Base-by-base conservation (phyloP, 495 filamentous ascomycete genomes). In the Xylaria castorea region DNA sequence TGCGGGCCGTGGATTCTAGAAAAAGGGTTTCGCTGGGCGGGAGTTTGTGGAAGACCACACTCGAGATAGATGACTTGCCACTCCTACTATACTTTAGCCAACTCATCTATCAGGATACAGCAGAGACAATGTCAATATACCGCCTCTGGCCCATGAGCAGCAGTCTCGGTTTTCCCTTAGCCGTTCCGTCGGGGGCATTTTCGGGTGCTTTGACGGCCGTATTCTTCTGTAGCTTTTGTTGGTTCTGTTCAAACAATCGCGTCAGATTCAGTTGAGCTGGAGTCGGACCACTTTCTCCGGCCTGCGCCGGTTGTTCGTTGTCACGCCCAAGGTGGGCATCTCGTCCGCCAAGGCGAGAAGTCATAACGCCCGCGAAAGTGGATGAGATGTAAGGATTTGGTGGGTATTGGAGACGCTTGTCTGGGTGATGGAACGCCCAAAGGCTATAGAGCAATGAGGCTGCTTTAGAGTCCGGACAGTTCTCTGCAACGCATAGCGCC, bases 41-140 rank as follows among this genome's bases (percentile, higher is more conserved):
- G 85, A 99, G 91, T 78, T 98, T 98, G 80, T 97, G 94, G 76
- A 99, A 98, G 16, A 99, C 97, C 50, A 99, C 96, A 75, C 93
- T 97, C 5, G 94, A 94, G 71, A 99, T 98, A 7, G 96, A 98
- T 12, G 96, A 98, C 80, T 99, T 99, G 57, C 96, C 96, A 78
- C 94, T 97, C 85, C 96, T 99, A 70, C 51, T 34, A 55, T 27
- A 1, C 6, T 51, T 77, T 73, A 71, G 80, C 55, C 42, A 42
- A n/a, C 66, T 20, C 6, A 62, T 74, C 44, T 36, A n/a, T n/a
- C n/a, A n/a, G 6, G 32, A 71, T 22, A 38, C 61, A 12, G 34
- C 9, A 38, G 42, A n/a, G 16, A 44, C 20, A 14, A 22, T 53
- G 22, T 11, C 27, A 34, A 75, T 85, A 74, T 85, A 97, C 97